Percentiles rank a stretch among this genome's conserved stretches.
Evolutionary conservation across 371 early-diverging fungal species (phyloP).

Genomic region (Cokeromyces recurvatus): DNA sequence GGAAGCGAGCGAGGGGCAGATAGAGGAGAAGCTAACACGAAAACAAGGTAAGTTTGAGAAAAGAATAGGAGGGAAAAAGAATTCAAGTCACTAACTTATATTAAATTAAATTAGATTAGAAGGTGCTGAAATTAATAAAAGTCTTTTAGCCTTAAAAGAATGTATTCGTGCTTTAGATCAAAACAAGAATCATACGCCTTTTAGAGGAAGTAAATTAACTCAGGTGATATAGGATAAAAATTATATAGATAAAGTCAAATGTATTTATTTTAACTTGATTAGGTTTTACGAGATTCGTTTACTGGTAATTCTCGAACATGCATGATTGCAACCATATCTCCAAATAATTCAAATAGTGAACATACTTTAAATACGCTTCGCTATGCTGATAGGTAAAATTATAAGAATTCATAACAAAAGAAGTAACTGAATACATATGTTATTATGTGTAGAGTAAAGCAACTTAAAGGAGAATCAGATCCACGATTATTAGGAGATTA

Average conservation of each 20-base stretch:
- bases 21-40: conserved; percentile 85
- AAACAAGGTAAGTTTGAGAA: conserved; percentile 62
- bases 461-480: conserved; percentile 41
- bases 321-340: conserved; percentile 96
- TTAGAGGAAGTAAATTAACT: conserved; percentile 95
- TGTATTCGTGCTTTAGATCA: conserved; percentile 96
- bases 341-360: conserved; percentile 85
- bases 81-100: too few relatives aligned
- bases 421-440: too few relatives aligned
- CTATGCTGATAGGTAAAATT: conserved; percentile 71
- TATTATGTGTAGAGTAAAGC: conserved; percentile 50
- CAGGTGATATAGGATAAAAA: conserved; percentile 46
- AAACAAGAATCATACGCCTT: conserved; percentile 89
- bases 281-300: conserved; percentile 86
- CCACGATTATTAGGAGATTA: conserved; percentile 15
- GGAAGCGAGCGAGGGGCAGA: conserved; percentile 99
- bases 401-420: too few relatives aligned
- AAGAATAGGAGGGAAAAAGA: too few relatives aligned
- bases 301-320: conserved; percentile 93
- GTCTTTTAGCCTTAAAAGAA: conserved; percentile 93
- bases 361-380: conserved; percentile 97
- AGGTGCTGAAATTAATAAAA: conserved; percentile 98
- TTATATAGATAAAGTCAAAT: too few relatives aligned
- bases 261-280: too few relatives aligned
- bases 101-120: conserved; percentile 63